Conservation (phyloP, 2,329 filamentous ascomycete genomes). For the Knoxdaviesia proteae region DNA sequence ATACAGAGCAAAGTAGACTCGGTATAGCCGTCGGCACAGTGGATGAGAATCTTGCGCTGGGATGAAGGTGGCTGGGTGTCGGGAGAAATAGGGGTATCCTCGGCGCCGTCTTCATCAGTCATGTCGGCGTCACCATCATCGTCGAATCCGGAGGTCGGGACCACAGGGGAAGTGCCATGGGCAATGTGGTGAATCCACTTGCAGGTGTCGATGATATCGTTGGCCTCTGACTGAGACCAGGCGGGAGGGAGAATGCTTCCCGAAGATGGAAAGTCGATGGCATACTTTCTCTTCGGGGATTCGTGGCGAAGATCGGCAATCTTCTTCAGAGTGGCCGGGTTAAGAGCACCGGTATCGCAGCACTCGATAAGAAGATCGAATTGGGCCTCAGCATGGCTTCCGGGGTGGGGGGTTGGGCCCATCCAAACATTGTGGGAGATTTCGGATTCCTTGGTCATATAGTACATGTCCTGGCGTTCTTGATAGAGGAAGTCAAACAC, state of each 20-base stretch:
- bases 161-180: conserved; percentile 31
- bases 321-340: conserved; percentile 41
- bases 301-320: conserved; percentile 34
- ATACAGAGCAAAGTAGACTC: conserved; percentile 78
- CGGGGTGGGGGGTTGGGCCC: conserved; percentile 62
- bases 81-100: conserved; percentile 1
- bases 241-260: conserved; percentile 77
- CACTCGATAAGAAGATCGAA: conserved; percentile 81
- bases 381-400: conserved; percentile 31
- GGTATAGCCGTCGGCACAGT: conserved; percentile 91
- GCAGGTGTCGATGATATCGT: conserved; percentile 69
- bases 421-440: conserved; percentile 81
- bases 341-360: conserved; percentile 62
- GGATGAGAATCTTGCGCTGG: conserved; percentile 55
- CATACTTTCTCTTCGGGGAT: conserved; percentile 12
- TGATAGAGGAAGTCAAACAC: conserved; percentile 78
- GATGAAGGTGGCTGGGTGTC: conserved; percentile 12
- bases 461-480: conserved; percentile 80
- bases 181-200: conserved; percentile 77
- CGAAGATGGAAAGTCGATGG: conserved; percentile 72
- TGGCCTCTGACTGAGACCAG: conserved; percentile 64
- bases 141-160: background rate
- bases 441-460: conserved; percentile 76
- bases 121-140: conserved; percentile 12
- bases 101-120: conserved; percentile 22